These are phyloP conservation scores for Flammula alnicola DNA, from an alignment of 1,284 basidiomycete species.

Conservation along the genomic window DNA sequence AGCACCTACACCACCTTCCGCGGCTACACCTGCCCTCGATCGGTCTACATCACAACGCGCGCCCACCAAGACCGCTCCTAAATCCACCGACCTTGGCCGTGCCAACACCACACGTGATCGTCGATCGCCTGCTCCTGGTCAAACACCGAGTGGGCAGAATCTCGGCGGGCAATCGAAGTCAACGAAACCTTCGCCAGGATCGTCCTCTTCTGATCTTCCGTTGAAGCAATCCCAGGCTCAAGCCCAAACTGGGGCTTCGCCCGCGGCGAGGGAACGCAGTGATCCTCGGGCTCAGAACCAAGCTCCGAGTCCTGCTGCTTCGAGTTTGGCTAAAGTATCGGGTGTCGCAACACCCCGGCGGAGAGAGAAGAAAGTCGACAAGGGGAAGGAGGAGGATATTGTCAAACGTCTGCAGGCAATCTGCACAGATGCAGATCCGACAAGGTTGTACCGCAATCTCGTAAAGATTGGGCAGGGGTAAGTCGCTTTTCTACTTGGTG, in stretches of 20 bases:
- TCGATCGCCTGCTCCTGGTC: slow-evolving; percentile 36
- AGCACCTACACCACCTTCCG: slow-evolving; percentile 67
- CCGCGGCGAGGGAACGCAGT: slow-evolving; percentile 37
- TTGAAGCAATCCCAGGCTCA: slow-evolving; percentile 51
- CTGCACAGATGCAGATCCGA: slow-evolving; percentile 97
- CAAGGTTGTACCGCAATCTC: slow-evolving; percentile 88
- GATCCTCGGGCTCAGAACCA: slow-evolving; percentile 37
- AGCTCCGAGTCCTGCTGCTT: slow-evolving; percentile 55
- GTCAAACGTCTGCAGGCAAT: slow-evolving; percentile 91
- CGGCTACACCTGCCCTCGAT: slow-evolving; percentile 66
- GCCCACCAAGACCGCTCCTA: slow-evolving; percentile 50
- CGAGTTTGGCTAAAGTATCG: slow-evolving; percentile 65
- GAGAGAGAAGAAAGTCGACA: slow-evolving; percentile 86
- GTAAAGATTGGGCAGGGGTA: slow-evolving; percentile 98
- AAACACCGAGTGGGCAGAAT: slow-evolving; percentile 22
- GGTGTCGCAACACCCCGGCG: slow-evolving; percentile 80
- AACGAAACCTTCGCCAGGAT: slow-evolving; percentile 53
- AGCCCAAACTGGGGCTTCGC: slow-evolving; percentile 19
- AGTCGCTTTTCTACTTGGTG: slow-evolving; percentile 34
- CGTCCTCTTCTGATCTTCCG: slow-evolving; percentile 58
- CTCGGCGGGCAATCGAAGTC: slow-evolving; percentile 33
- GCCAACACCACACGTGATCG: slow-evolving; percentile 70
- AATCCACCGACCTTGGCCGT: slow-evolving; percentile 59
- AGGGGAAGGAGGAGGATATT: slow-evolving; percentile 88
- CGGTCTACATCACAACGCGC: slow-evolving; percentile 78